These are phyloP conservation scores for Plenodomus biglobosus DNA, from an alignment of 2,329 filamentous ascomycete species.

Conservation along the genomic window DNA sequence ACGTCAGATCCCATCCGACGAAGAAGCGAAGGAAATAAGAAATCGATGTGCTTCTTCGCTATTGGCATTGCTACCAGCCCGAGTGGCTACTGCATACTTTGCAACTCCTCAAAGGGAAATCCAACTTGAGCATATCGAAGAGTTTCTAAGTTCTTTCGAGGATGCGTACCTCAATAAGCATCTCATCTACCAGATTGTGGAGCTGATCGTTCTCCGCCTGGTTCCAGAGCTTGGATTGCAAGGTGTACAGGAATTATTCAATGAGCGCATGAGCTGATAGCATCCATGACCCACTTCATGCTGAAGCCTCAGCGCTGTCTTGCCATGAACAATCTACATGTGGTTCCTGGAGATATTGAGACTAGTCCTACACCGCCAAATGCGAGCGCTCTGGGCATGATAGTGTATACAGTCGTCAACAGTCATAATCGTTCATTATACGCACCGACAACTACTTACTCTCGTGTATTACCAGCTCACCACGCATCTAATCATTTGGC, in stretches of 20 bases:
- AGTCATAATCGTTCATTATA: neutral
- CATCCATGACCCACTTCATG: neutral
- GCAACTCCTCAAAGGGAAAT: slow-evolving; percentile 47
- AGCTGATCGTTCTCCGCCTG: slow-evolving; percentile 76
- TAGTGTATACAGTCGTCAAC: neutral
- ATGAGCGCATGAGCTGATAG: slow-evolving; percentile 61
- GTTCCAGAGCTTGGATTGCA: slow-evolving; percentile 81
- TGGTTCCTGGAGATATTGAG: neutral
- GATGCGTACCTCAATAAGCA: slow-evolving; percentile 93
- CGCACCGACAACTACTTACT: slow-evolving; percentile 6
- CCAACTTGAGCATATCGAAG: slow-evolving; percentile 61
- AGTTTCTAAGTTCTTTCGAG: slow-evolving; percentile 70
- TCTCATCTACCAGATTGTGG: slow-evolving; percentile 78
- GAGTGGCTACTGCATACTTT: slow-evolving; percentile 42
- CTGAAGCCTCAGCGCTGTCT: too few relatives aligned
- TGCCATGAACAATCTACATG: too few relatives aligned
- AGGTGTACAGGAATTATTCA: slow-evolving; percentile 70
- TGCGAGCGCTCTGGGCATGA: neutral
- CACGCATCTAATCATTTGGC: slow-evolving; percentile 23
- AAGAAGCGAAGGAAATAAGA: slow-evolving; percentile 64
- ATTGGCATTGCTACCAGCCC: slow-evolving; percentile 51
- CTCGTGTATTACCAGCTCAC: slow-evolving; percentile 34
- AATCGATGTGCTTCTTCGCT: slow-evolving; percentile 66
- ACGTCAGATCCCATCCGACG: slow-evolving; percentile 60
- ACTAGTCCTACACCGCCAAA: neutral